Evolutionary conservation across 306 rosid species (phyloP).

Genomic region (Inga oerstediana): DNA sequence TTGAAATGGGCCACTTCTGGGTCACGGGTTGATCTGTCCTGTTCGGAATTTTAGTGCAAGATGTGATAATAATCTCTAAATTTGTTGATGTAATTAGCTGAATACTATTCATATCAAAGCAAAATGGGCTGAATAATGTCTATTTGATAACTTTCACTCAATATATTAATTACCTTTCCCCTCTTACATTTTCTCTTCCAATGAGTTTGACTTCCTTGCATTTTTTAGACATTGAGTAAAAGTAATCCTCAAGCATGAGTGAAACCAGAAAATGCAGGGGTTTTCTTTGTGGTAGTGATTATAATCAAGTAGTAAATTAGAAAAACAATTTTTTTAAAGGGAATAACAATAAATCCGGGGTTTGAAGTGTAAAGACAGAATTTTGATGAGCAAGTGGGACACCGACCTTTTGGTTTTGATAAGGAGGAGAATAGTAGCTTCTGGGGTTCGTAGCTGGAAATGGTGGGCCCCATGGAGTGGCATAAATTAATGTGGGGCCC

Average conservation of each 20-base stretch:
- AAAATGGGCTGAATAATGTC: no score
- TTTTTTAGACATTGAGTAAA: no score
- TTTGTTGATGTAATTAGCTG: background rate
- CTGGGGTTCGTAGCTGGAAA: background rate
- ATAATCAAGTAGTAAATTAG: no score
- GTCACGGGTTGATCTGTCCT: constrained; percentile 15
- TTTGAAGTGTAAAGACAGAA: background rate
- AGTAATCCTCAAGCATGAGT: no score
- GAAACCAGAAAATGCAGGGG: no score
- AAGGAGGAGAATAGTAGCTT: background rate
- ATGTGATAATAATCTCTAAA: background rate
- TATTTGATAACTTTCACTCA: no score
- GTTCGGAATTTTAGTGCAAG: background rate
- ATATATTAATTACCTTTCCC: no score
- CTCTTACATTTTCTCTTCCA: no score
- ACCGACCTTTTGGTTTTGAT: background rate
- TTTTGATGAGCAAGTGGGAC: background rate
- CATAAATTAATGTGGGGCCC: background rate
- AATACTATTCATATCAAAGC: background rate
- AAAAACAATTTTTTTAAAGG: no score
- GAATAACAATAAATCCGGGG: no score
- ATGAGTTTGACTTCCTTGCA: no score
- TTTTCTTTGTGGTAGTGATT: no score
- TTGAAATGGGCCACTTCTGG: constrained; percentile 21
- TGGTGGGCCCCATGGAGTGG: background rate